Percentiles rank a stretch among this genome's conserved stretches.
Conservation (phyloP, 441 rosid genomes). For the Pelargonium fulgidum region DNA sequence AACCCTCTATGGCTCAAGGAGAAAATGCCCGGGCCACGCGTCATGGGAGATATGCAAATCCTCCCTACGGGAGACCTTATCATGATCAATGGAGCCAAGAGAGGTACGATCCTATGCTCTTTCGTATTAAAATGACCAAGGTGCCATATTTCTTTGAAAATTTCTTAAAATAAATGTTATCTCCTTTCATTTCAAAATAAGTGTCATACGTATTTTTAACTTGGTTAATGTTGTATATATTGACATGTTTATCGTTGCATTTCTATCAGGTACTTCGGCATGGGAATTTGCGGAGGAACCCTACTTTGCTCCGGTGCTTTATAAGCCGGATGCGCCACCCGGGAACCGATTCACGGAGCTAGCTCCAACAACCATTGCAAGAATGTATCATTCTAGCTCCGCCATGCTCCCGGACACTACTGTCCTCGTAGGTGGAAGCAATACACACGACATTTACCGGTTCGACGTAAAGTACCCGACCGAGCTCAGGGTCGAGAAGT, state of each 20-base stretch:
- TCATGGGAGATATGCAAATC: constrained; percentile 46
- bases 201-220: too few species aligned
- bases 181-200: too few species aligned
- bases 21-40: constrained; percentile 51
- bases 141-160: too few species aligned
- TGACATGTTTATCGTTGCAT: too few species aligned
- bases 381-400: constrained; percentile 60
- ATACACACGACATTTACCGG: constrained; percentile 46
- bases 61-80: constrained; percentile 53
- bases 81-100: constrained; percentile 46
- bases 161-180: too few species aligned
- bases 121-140: too few species aligned
- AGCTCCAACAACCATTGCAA: constrained; percentile 32
- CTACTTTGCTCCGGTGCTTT: constrained; percentile 33
- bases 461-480: constrained; percentile 42
- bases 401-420: constrained; percentile 45
- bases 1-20: constrained; percentile 45
- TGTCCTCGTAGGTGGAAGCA: constrained; percentile 56
- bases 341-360: constrained; percentile 35
- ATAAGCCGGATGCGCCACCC: constrained; percentile 17
- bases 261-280: constrained; percentile 38
- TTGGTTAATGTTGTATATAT: too few species aligned
- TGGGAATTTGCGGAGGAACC: constrained; percentile 56
- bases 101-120: neutral
- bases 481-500: constrained; percentile 57